Evolutionary conservation across 2,329 filamentous ascomycete genomes (phyloP), one percentile per base, ranked within the genome.

Genomic region (Periglandula ipomoeae): DNA sequence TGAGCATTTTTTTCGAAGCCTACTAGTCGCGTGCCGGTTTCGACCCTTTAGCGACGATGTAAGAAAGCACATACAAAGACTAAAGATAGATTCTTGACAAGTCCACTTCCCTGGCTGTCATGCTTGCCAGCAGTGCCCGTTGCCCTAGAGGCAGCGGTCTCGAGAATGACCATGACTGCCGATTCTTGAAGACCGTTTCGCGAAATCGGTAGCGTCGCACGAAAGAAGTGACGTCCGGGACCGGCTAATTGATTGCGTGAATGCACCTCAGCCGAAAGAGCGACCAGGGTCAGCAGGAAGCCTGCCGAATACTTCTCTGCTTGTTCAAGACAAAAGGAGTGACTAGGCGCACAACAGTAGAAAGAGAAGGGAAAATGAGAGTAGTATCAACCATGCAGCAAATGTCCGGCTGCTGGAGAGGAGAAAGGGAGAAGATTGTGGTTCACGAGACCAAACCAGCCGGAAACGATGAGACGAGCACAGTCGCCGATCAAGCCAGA

Each of bases 61-160:
- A 17, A 30, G n/a, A n/a, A 27, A 44, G 22, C 22, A 48, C 51
- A 47, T 59, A 53, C 51, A 44, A 51, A 23, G 32, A 61, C 52
- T 45, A 56, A 45, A n/a, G 57, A 58, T 35, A 60, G 13, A 40
- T 54, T 57, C 43, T 52, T 58, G 24, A 49, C 55, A 19, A 53
- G 48, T 44, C 54, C 51, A 19, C 38, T 48, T 17, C 48, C 50
- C 19, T 51, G 46, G 15, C 17, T 20, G 44, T 39, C 27, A n/a
- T 34, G 38, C 32, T 48, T 40, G 13, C 37, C 46, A 22, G 41
- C 48, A 15, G 51, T 43, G 19, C 45, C 45, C 22, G 47, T 50
- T 24, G 49, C 44, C 44, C 50, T 49, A 27, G 48, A 42, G 50
- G 46, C 53, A 26, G 48, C 24, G 4, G 50, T 49, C 51, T 53